Percentiles rank a stretch among this genome's conserved stretches.
Conservation (phyloP, 83 land plant species). For the Diphasiastrum complanatum region DNA sequence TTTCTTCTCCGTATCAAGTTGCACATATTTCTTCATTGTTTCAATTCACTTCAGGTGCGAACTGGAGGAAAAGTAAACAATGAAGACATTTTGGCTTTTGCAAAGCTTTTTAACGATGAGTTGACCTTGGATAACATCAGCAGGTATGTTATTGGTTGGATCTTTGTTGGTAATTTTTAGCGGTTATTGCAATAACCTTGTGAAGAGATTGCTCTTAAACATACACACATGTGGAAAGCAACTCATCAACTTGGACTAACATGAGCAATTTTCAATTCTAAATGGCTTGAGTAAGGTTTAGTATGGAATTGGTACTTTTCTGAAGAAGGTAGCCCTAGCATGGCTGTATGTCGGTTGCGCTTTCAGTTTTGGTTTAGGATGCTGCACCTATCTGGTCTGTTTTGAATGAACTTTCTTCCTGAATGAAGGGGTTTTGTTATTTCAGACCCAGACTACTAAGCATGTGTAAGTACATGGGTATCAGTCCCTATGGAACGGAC, state of each 20-base stretch:
- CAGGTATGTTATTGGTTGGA: constrained; percentile 48
- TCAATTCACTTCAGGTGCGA: constrained; percentile 55
- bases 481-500: constrained; percentile 86
- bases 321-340: no score
- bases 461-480: constrained; percentile 99
- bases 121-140: constrained; percentile 93
- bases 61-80: constrained; percentile 69
- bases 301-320: no score
- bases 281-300: no score
- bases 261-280: no score
- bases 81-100: constrained; percentile 88
- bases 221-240: no score
- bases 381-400: not conserved
- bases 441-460: constrained; percentile 87
- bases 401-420: not conserved
- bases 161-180: not conserved
- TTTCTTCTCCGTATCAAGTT: not conserved
- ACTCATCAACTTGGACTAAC: no score
- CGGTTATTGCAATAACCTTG: not conserved
- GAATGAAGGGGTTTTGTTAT: not conserved
- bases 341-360: no score
- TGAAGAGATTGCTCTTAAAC: not conserved
- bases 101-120: constrained; percentile 96
- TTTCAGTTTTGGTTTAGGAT: not conserved
- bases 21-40: not conserved